phyloP scores from a whole-genome alignment of 768 basidiomycete genomes.

The Mycena venus region DNA sequence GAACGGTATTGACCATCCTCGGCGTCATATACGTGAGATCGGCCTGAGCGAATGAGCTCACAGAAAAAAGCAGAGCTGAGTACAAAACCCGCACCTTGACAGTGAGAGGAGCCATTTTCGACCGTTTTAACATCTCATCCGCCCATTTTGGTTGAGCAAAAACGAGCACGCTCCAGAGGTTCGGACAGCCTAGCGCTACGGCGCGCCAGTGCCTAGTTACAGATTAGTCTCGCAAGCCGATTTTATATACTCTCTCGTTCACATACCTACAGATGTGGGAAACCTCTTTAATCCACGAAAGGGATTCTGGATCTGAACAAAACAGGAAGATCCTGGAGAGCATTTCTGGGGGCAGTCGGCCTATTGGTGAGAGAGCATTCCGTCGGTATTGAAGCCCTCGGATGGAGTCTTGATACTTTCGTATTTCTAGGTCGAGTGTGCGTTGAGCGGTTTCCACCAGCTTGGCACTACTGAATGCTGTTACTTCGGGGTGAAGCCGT shows the following conservation, averaged over 20 bases:
- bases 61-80: not conserved
- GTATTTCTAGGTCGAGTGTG: constrained; percentile 55
- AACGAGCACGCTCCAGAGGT: constrained; percentile 55
- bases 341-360: constrained; percentile 57
- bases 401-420: constrained; percentile 48
- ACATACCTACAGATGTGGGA: constrained; percentile 56
- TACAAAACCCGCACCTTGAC: constrained; percentile 35
- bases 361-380: constrained; percentile 54
- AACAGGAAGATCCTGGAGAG: constrained; percentile 54
- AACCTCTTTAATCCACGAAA: constrained; percentile 51
- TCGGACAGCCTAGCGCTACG: constrained; percentile 55
- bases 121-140: constrained; percentile 59
- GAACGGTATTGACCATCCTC: constrained; percentile 43
- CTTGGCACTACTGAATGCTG: constrained; percentile 26
- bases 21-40: constrained; percentile 41
- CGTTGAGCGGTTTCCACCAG: constrained; percentile 39
- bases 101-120: constrained; percentile 54
- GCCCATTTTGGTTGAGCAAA: constrained; percentile 52
- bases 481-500: constrained; percentile 17
- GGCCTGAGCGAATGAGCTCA: not conserved
- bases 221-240: too few species aligned
- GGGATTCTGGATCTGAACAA: constrained; percentile 25
- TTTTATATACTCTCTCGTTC: too few species aligned
- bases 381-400: constrained; percentile 49
- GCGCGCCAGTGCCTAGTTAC: constrained; percentile 61